Conservation (phyloP, 352 stramenopile genomes). For the Pythium myriotylum region DNA sequence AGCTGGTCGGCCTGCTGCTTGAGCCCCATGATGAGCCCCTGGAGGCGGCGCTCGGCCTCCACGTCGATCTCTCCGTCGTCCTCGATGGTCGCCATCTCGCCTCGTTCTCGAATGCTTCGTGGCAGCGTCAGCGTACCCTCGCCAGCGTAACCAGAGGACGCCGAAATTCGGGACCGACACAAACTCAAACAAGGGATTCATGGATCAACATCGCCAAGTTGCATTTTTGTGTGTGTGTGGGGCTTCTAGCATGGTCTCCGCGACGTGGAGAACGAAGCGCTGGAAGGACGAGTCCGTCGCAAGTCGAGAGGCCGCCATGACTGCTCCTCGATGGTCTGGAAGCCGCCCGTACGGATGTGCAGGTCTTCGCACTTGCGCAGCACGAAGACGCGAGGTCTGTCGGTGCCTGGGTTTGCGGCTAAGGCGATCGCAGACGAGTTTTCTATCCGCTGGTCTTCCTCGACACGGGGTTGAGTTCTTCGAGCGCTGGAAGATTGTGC, state of each 20-base stretch:
- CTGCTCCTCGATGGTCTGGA: slow-evolving; percentile 80
- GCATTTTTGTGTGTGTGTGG: background rate
- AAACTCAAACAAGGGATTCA: background rate
- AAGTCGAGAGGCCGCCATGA: slow-evolving; percentile 31
- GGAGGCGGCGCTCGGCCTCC: slow-evolving; percentile 51
- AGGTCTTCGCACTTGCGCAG: slow-evolving; percentile 71
- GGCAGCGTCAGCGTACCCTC: slow-evolving; percentile 5
- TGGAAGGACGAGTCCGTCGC: slow-evolving; percentile 20
- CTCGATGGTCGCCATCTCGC: slow-evolving; percentile 15
- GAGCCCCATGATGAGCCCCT: slow-evolving; percentile 40
- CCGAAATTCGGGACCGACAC: background rate
- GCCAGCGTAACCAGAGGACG: slow-evolving; percentile 1
- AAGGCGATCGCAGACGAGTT: no score
- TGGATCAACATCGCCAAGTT: background rate
- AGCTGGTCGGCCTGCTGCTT: slow-evolving; percentile 72
- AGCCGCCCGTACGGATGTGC: slow-evolving; percentile 69
- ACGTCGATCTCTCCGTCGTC: slow-evolving; percentile 42
- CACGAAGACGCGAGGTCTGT: slow-evolving; percentile 33
- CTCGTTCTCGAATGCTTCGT: slow-evolving; percentile 29
- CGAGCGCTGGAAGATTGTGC: background rate
- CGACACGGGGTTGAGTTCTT: background rate
- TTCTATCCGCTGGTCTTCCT: background rate
- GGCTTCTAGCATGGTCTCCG: no score
- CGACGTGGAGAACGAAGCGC: background rate
- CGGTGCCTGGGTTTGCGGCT: background rate